Percentiles rank a stretch among this genome's conserved stretches.
Conservation (phyloP, 1,284 basidiomycete species). For the Ceratobasidium sp. region DNA sequence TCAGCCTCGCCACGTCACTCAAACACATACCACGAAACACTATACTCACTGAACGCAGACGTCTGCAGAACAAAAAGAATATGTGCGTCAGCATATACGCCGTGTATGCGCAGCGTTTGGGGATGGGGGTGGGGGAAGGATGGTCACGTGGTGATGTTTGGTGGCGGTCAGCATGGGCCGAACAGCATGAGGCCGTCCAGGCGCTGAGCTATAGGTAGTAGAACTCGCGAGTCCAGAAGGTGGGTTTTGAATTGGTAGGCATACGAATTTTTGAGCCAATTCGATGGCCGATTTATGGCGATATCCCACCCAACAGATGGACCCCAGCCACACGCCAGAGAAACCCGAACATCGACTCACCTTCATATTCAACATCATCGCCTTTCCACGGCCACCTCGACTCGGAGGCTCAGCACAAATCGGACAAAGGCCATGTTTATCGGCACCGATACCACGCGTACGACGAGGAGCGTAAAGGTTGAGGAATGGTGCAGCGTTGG, state of each 20-base stretch:
- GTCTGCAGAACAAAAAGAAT: slow-evolving; percentile 13
- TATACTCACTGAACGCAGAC: slow-evolving; percentile 50
- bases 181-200: slow-evolving; percentile 1
- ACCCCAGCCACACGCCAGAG: not conserved
- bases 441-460: slow-evolving; percentile 72
- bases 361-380: slow-evolving; percentile 79
- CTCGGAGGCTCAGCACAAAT: slow-evolving; percentile 71
- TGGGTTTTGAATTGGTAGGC: slow-evolving; percentile 40
- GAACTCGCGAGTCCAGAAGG: not conserved
- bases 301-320: not conserved
- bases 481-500: slow-evolving; percentile 32
- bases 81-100: slow-evolving; percentile 34
- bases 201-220: not conserved
- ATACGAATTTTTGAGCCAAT: slow-evolving; percentile 69
- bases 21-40: slow-evolving; percentile 20
- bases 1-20: slow-evolving; percentile 13
- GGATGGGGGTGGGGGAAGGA: not conserved
- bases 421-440: slow-evolving; percentile 80
- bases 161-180: slow-evolving; percentile 29
- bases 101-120: slow-evolving; percentile 34
- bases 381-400: slow-evolving; percentile 71
- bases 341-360: slow-evolving; percentile 61
- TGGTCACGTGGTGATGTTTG: slow-evolving; percentile 26
- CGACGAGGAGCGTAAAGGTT: slow-evolving; percentile 85
- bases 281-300: slow-evolving; percentile 50